Base-by-base conservation (phyloP, 768 basidiomycete species). In the Bullera alba region DNA sequence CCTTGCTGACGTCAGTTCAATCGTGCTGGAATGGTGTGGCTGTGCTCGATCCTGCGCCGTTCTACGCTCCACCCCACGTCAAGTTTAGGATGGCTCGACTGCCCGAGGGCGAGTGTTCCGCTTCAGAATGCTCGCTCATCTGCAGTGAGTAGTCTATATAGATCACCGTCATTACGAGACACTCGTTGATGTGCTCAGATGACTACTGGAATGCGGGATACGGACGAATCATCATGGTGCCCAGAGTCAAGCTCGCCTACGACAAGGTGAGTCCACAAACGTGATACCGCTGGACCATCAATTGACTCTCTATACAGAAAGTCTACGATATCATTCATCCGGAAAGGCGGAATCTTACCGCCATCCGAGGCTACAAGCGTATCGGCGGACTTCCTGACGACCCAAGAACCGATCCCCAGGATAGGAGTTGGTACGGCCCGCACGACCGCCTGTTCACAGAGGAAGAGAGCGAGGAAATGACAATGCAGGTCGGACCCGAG, bases 1-100 rank as follows among this genome's bases (percentile, higher is more conserved):
- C 32, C 25, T 45, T 15, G 44, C 56, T 51, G 10, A 29, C 41
- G 19, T 16, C 50, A 71, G 89, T 97, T 22, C 93, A 97, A 75
- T 85, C 86, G 3, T 99, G 93, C 74, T 97, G 95, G 95, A 99
- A 97, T 70, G 95, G 95, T 16, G 85, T 97, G 60, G 92, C 93
- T 28, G 77, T 99, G 6, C 79, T 97, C 47, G 95, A 97, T 68
- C 91, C 95, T 0, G 91, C 85, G 8, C 95, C 95, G 5, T 86
- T 99, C 75, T 99, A 99, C 74, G 77, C 79, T 1, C 86, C 87
- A 0, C 87, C 90, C 7, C 88, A 88, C 58, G 85, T 96, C 51
- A 80, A 81, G 48, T 99, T 99, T 81, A 80, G 95, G 25, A 99
- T 99, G 95, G 95, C 95, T 3, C 79, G 77, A 48, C 80, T 97